A percentile compares a stretch with the other conserved stretches of the same genome.
Evolutionary conservation across 106 monocot genomes (phyloP).

Genomic region (Allium cepa): DNA sequence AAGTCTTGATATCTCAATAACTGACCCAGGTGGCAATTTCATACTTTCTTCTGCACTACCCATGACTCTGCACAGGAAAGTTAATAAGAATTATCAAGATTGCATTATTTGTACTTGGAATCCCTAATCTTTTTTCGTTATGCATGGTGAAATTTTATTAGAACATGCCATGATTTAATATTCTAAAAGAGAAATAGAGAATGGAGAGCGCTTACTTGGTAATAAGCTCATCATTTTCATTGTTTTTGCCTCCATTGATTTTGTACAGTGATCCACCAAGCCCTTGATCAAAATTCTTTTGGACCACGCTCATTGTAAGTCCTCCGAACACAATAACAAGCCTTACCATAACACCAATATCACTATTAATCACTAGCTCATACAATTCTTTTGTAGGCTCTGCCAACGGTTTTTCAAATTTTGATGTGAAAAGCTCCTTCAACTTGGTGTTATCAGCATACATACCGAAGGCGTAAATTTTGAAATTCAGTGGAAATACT

Average conservation of each 20-base stretch:
- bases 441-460: conserved; percentile 35
- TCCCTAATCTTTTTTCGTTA: no score
- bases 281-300: conserved; percentile 55
- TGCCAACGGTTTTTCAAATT: conserved; percentile 21
- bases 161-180: not conserved
- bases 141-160: not conserved
- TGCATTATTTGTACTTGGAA: no score
- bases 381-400: conserved; percentile 45
- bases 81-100: no score
- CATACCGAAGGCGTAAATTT: conserved; percentile 72
- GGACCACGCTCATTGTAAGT: conserved; percentile 43
- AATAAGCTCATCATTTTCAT: conserved; percentile 36
- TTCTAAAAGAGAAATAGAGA: no score
- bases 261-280: conserved; percentile 46
- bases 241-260: conserved; percentile 34
- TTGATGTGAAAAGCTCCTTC: conserved; percentile 32
- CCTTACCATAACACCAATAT: conserved; percentile 32
- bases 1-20: conserved; percentile 48
- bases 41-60: conserved; percentile 34
- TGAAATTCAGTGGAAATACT: conserved; percentile 27
- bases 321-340: conserved; percentile 42
- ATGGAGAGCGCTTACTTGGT: conserved; percentile 24
- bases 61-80: conserved; percentile 28
- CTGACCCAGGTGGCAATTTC: conserved; percentile 37
- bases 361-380: conserved; percentile 40